phyloP scores from a whole-genome alignment of 2,329 filamentous ascomycete genomes.

The Aspergillus cejpii region DNA sequence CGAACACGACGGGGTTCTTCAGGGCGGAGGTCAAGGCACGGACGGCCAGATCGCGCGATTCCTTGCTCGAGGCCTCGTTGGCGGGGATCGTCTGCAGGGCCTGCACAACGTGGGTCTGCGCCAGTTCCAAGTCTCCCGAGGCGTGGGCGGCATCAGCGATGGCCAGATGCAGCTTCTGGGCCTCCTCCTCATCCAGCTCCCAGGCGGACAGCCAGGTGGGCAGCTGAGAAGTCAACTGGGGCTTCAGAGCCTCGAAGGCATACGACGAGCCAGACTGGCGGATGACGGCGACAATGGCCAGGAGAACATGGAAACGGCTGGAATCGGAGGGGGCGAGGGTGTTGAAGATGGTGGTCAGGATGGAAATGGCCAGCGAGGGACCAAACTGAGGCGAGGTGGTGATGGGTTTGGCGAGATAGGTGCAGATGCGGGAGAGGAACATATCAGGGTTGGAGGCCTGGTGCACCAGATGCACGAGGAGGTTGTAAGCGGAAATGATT shows the following conservation, averaged over 20 bases:
- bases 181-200: conserved; percentile 73
- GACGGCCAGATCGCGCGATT: conserved; percentile 54
- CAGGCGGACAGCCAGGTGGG: conserved; percentile 76
- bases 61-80: conserved; percentile 48
- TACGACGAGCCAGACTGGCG: conserved; percentile 60
- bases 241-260: conserved; percentile 76
- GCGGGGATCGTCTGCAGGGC: conserved; percentile 70
- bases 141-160: conserved; percentile 75
- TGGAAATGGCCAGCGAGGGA: conserved; percentile 75
- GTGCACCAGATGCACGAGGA: conserved; percentile 85
- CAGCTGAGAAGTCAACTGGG: conserved; percentile 70
- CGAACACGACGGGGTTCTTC: conserved; percentile 59
- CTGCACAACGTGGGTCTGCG: conserved; percentile 64
- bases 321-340: conserved; percentile 69
- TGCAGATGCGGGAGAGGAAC: conserved; percentile 81
- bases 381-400: conserved; percentile 80
- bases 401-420: conserved; percentile 81
- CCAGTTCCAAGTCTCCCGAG: conserved; percentile 68
- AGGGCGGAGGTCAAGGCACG: conserved; percentile 63
- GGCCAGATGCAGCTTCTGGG: conserved; percentile 76
- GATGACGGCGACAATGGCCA: conserved; percentile 80
- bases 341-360: conserved; percentile 95
- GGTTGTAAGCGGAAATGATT: conserved; percentile 92
- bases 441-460: conserved; percentile 79
- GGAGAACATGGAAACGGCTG: conserved; percentile 81